phyloP scores from a whole-genome alignment of 805 yeast species.

The Hyphopichia homilentoma region DNA sequence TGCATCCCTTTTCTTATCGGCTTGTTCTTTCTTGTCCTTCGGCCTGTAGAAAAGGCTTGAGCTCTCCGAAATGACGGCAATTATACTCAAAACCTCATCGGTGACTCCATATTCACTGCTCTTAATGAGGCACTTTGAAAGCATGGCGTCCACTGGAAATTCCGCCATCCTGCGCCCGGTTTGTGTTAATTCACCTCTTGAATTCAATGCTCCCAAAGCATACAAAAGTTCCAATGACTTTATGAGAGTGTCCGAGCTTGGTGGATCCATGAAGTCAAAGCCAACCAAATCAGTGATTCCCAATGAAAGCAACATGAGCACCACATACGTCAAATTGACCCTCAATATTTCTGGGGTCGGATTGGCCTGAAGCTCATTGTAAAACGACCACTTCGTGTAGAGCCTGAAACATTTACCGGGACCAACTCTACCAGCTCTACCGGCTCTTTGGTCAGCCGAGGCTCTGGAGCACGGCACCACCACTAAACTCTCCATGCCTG shows the following conservation, averaged over 20 bases:
- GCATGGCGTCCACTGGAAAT: conserved; percentile 88
- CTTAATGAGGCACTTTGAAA: conserved; percentile 69
- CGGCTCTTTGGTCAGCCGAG: conserved; percentile 45
- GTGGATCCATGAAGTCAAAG: conserved; percentile 91
- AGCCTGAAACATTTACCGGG: conserved; percentile 62
- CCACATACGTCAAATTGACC: conserved; percentile 73
- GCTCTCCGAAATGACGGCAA: conserved; percentile 81
- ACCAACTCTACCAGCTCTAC: conserved; percentile 46
- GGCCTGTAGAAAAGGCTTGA: conserved; percentile 70
- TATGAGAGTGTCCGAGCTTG: conserved; percentile 67
- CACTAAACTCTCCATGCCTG: conserved; percentile 45
- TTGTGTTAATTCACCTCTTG: conserved; percentile 71
- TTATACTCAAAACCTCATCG: conserved; percentile 65
- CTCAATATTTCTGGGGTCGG: conserved; percentile 93
- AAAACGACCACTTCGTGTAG: conserved; percentile 79
- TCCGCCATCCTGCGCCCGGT: conserved; percentile 84
- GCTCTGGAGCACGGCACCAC: conserved; percentile 45
- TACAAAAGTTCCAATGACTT: conserved; percentile 79
- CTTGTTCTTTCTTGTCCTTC: conserved; percentile 59
- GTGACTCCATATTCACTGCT: conserved; percentile 61
- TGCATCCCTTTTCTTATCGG: conserved; percentile 57
- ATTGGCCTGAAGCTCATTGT: conserved; percentile 69
- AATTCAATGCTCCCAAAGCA: conserved; percentile 81
- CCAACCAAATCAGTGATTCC: conserved; percentile 79
- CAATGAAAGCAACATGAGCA: conserved; percentile 71